Conservation (phyloP, 2,329 filamentous ascomycete species). For the Fusarium heterosporum region DNA sequence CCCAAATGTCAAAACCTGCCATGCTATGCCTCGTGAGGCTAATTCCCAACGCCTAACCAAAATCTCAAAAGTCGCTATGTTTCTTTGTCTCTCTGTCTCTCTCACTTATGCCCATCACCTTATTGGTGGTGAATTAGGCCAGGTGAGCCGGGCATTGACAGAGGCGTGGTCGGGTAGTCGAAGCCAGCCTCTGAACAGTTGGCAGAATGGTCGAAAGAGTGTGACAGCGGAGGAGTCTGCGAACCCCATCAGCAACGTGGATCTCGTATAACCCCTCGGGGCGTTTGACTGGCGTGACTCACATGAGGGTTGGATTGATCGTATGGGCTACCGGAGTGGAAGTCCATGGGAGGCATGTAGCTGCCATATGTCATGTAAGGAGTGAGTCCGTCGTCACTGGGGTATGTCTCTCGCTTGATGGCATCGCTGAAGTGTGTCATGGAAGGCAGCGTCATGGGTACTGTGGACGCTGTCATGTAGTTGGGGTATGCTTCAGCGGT, state of each 20-base stretch:
- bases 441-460: conserved; percentile 71
- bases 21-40: conserved; percentile 40
- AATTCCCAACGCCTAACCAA: conserved; percentile 41
- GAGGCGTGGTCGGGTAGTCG: conserved; percentile 76
- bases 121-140: conserved; percentile 56
- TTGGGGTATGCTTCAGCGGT: conserved; percentile 65
- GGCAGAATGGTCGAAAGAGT: conserved; percentile 76
- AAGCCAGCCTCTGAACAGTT: conserved; percentile 71
- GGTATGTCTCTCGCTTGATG: conserved; percentile 73
- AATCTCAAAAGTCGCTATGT: conserved; percentile 36
- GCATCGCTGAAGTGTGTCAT: conserved; percentile 73
- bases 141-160: conserved; percentile 79
- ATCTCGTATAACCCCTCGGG: conserved; percentile 53
- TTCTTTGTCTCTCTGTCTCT: conserved; percentile 6
- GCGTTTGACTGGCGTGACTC: conserved; percentile 65
- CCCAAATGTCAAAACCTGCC: conserved; percentile 42
- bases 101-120: conserved; percentile 7
- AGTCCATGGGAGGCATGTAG: conserved; percentile 73
- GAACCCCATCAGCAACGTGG: conserved; percentile 62
- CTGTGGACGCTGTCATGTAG: conserved; percentile 64
- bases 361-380: conserved; percentile 74
- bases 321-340: conserved; percentile 70
- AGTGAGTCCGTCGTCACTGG: conserved; percentile 69
- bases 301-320: conserved; percentile 79
- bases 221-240: conserved; percentile 82